Evolutionary conservation across 768 basidiomycete species (phyloP).

Genomic region (Mycena epipterygia): DNA sequence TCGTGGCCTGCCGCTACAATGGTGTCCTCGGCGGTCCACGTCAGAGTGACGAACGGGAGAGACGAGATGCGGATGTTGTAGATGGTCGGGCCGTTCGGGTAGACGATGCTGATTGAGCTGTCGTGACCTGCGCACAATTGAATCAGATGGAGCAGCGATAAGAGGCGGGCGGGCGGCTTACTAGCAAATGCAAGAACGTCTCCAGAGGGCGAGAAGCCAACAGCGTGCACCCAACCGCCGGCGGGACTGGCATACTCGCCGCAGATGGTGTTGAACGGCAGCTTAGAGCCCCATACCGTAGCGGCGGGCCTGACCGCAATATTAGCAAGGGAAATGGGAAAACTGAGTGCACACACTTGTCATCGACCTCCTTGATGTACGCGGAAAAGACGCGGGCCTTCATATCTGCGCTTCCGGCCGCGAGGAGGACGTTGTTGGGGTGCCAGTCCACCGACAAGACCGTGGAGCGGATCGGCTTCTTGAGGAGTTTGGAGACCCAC

Average conservation of each 20-base stretch:
- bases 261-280: constrained; percentile 98
- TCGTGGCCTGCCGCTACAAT: constrained; percentile 97
- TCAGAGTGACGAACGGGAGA: constrained; percentile 86
- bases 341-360: constrained; percentile 68
- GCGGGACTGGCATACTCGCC: constrained; percentile 91
- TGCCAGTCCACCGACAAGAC: constrained; percentile 98
- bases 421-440: constrained; percentile 97
- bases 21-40: constrained; percentile 87
- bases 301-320: constrained; percentile 71
- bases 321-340: constrained; percentile 17
- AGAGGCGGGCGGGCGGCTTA: constrained; percentile 57
- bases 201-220: constrained; percentile 97
- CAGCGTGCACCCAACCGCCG: constrained; percentile 97
- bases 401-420: constrained; percentile 97
- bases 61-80: constrained; percentile 82
- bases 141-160: background rate
- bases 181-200: constrained; percentile 93
- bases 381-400: constrained; percentile 98
- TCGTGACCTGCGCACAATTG: constrained; percentile 80
- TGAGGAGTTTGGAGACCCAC: constrained; percentile 98
- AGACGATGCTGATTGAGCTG: constrained; percentile 93
- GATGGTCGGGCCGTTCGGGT: constrained; percentile 83
- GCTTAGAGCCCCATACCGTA: constrained; percentile 96
- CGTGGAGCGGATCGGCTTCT: constrained; percentile 97
- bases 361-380: constrained; percentile 98